phyloP scores from a whole-genome alignment of 2,329 filamentous ascomycete genomes.

The Exophiala sp. region DNA sequence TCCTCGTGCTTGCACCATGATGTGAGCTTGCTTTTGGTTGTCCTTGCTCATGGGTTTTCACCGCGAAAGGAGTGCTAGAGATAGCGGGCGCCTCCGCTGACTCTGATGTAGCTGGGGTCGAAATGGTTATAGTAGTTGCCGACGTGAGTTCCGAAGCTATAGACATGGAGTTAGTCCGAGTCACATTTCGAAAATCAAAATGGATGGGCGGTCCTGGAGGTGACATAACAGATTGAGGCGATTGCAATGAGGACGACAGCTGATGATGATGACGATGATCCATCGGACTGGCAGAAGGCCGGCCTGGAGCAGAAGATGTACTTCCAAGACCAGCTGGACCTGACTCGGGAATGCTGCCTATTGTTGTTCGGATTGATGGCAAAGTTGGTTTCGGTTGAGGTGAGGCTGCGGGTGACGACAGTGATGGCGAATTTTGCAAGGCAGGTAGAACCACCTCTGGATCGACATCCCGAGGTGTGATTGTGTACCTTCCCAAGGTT shows the following conservation, averaged over 20 bases:
- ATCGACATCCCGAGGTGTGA: slow-evolving; percentile 32
- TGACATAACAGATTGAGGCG: slow-evolving; percentile 36
- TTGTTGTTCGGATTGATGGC: slow-evolving; percentile 38
- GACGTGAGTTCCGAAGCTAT: slow-evolving; percentile 22
- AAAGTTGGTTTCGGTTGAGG: slow-evolving; percentile 36
- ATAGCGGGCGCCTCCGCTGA: slow-evolving; percentile 17
- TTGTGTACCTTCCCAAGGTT: slow-evolving; percentile 32
- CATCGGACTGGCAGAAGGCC: slow-evolving; percentile 28
- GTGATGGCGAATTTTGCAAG: slow-evolving; percentile 35
- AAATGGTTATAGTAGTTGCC: slow-evolving; percentile 9
- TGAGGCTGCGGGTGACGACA: slow-evolving; percentile 32
- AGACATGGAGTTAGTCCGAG: slow-evolving; percentile 21
- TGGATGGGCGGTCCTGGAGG: slow-evolving; percentile 35
- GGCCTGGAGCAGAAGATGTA: slow-evolving; percentile 29
- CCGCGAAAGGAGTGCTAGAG: slow-evolving; percentile 3
- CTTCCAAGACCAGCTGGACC: slow-evolving; percentile 27
- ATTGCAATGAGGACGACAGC: slow-evolving; percentile 32
- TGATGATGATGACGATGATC: slow-evolving; percentile 32
- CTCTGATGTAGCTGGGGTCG: slow-evolving; percentile 21
- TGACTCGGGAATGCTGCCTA: slow-evolving; percentile 34
- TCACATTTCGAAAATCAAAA: slow-evolving; percentile 25
- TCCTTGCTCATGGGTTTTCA: slow-evolving; percentile 5
- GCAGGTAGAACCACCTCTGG: slow-evolving; percentile 36
- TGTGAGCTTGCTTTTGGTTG: not conserved
- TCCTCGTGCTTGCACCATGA: not conserved